A percentile compares a stretch with the other conserved stretches of the same genome.
Conservation (phyloP, 164 flowering plant species). For the Pachysandra terminalis region DNA sequence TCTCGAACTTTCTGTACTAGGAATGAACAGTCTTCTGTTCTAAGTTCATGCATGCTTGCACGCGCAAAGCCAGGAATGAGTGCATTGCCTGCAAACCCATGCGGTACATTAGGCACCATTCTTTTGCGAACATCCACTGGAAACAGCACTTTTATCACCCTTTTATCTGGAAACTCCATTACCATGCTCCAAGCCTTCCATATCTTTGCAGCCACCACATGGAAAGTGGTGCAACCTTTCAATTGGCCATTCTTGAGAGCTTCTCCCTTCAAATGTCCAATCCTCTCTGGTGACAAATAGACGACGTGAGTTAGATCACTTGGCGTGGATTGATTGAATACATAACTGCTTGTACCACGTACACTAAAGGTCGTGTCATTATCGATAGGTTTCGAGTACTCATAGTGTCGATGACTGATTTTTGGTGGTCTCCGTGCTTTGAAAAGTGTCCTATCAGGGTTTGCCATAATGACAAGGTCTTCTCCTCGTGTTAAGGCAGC, state of each 20-base stretch:
- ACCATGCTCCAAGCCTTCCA: conserved; percentile 18
- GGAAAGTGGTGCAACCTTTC: conserved; percentile 11
- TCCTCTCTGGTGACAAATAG: conserved; percentile 15
- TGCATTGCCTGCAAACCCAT: conserved; percentile 29
- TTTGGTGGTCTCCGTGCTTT: conserved; percentile 25
- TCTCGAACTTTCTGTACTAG: conserved; percentile 22
- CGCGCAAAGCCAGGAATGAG: conserved; percentile 29
- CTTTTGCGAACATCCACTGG: conserved; percentile 25
- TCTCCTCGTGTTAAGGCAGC: conserved; percentile 26
- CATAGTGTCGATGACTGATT: conserved; percentile 24
- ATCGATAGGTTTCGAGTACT: conserved; percentile 20
- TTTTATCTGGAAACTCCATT: conserved; percentile 9
- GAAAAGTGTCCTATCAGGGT: conserved; percentile 25
- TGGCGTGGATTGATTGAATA: background rate
- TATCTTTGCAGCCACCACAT: conserved; percentile 13
- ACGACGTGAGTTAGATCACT: conserved; percentile 1
- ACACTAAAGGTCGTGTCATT: conserved; percentile 4
- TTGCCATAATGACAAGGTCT: conserved; percentile 12
- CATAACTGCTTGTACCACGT: background rate
- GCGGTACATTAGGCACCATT: conserved; percentile 20
- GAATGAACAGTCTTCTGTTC: conserved; percentile 7
- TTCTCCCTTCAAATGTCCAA: conserved; percentile 16
- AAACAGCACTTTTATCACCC: conserved; percentile 23
- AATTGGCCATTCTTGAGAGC: conserved; percentile 8
- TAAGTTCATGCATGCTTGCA: conserved; percentile 19